These are phyloP conservation scores for Apiotrichum domesticum DNA, from an alignment of 1,284 basidiomycete species.

Conservation along the genomic window DNA sequence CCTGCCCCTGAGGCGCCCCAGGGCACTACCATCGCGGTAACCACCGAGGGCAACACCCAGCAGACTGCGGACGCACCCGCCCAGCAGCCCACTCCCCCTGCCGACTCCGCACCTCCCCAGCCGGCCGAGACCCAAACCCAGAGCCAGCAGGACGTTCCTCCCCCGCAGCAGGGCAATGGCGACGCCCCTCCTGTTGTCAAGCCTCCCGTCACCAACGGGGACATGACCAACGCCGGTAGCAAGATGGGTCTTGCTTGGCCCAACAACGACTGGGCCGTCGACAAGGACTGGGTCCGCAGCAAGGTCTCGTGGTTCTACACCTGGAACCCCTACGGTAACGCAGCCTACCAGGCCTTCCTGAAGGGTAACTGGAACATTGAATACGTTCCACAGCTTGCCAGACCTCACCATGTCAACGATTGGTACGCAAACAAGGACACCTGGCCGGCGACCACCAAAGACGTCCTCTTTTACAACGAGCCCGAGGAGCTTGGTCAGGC, in stretches of 20 bases:
- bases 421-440: slow-evolving; percentile 28
- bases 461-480: slow-evolving; percentile 60
- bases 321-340: slow-evolving; percentile 27
- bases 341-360: neutral
- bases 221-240: neutral
- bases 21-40: slow-evolving; percentile 4
- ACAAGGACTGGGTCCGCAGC: neutral
- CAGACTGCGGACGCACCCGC: too few species aligned
- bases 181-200: slow-evolving; percentile 15
- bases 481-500: slow-evolving; percentile 60
- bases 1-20: too few species aligned
- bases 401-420: slow-evolving; percentile 2
- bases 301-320: slow-evolving; percentile 51
- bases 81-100: too few species aligned
- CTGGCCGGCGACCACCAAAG: slow-evolving; percentile 52
- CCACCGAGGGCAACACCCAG: slow-evolving; percentile 3
- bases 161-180: neutral
- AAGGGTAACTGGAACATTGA: slow-evolving; percentile 48
- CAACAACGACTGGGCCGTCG: too few species aligned
- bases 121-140: too few species aligned
- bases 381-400: slow-evolving; percentile 50
- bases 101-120: too few species aligned
- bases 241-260: too few species aligned
- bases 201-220: neutral
- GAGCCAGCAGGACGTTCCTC: slow-evolving; percentile 18